Conservation (phyloP, 2,329 filamentous ascomycete genomes). For the Cercospora nicotianae region DNA sequence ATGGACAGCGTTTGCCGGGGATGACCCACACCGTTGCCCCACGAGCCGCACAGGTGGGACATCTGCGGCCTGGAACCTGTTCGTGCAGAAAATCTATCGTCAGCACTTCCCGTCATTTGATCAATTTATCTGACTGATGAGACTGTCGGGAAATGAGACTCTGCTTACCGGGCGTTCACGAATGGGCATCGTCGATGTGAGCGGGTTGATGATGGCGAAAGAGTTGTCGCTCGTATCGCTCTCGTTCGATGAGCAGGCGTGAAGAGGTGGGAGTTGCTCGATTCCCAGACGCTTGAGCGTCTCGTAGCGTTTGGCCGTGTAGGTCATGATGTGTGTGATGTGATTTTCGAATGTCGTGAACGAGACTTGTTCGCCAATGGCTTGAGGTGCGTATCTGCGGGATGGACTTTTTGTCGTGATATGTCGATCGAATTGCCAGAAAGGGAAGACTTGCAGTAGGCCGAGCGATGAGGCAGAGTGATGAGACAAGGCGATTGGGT, state of each 20-base stretch:
- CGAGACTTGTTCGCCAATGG: not conserved
- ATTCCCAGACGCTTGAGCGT: slow-evolving; percentile 32
- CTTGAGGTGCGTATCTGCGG: slow-evolving; percentile 8
- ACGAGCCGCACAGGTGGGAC: slow-evolving; percentile 34
- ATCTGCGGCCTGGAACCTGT: slow-evolving; percentile 38
- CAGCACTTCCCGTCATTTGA: not conserved
- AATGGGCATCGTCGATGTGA: not conserved
- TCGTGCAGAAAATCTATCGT: slow-evolving; percentile 10
- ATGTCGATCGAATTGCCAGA: not conserved
- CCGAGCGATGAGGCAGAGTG: not conserved
- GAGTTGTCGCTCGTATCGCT: slow-evolving; percentile 9
- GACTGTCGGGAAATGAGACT: not conserved
- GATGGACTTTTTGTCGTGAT: not conserved
- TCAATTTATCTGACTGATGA: not conserved
- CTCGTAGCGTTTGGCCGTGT: slow-evolving; percentile 31
- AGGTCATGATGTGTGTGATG: slow-evolving; percentile 28
- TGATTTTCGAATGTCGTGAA: not conserved
- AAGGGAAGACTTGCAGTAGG: not conserved
- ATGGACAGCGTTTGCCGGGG: slow-evolving; percentile 39
- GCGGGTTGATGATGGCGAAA: not conserved
- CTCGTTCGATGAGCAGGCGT: slow-evolving; percentile 10
- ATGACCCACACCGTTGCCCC: slow-evolving; percentile 40
- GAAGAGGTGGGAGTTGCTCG: slow-evolving; percentile 32
- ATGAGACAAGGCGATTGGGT: not conserved
- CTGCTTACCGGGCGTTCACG: slow-evolving; percentile 7